A percentile compares a stretch with the other conserved stretches of the same genome.
These are phyloP conservation scores for Gonapodya prolifera DNA, from an alignment of 192 early-diverging fungal genomes.

Conservation along the genomic window DNA sequence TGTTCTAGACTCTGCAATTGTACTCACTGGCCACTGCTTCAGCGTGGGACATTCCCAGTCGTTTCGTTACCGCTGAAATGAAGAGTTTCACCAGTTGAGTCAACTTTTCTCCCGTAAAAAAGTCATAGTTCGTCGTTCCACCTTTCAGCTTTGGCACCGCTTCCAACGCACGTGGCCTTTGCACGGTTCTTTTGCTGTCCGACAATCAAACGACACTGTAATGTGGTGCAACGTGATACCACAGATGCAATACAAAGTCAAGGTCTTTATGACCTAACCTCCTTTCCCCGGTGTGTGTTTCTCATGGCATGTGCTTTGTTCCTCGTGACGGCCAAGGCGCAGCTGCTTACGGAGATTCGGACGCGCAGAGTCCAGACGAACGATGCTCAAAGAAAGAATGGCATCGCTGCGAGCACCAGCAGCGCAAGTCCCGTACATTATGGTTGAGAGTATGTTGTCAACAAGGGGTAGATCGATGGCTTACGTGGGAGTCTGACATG, in stretches of 20 bases:
- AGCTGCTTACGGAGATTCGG: constrained; percentile 7
- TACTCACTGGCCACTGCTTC: constrained; percentile 28
- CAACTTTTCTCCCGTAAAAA: too few species aligned
- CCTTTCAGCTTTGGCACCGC: constrained; percentile 30
- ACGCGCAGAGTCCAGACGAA: constrained; percentile 25
- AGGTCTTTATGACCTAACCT: constrained; percentile 25
- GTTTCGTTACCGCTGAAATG: constrained; percentile 18
- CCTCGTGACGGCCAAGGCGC: not conserved
- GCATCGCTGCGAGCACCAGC: constrained; percentile 40
- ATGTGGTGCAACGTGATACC: too few species aligned
- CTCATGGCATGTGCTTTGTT: constrained; percentile 20
- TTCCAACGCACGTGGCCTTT: constrained; percentile 3
- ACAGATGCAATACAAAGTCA: not conserved
- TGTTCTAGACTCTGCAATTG: not conserved
- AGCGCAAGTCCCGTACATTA: constrained; percentile 14
- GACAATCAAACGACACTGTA: not conserved
- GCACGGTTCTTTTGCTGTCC: not conserved
- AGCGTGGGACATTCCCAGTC: constrained; percentile 29
- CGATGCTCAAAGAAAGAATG: constrained; percentile 37
- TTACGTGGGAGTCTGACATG: constrained; percentile 34
- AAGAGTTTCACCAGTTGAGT: too few species aligned
- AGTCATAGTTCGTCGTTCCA: too few species aligned
- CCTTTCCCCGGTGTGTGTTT: constrained; percentile 14
- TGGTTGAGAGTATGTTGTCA: not conserved
- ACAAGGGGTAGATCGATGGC: not conserved